Percentiles rank a stretch among this genome's conserved stretches.
These are phyloP conservation scores for Pontederia crassipes DNA, from an alignment of 176 grass and related monocot genomes.

Conservation along the genomic window DNA sequence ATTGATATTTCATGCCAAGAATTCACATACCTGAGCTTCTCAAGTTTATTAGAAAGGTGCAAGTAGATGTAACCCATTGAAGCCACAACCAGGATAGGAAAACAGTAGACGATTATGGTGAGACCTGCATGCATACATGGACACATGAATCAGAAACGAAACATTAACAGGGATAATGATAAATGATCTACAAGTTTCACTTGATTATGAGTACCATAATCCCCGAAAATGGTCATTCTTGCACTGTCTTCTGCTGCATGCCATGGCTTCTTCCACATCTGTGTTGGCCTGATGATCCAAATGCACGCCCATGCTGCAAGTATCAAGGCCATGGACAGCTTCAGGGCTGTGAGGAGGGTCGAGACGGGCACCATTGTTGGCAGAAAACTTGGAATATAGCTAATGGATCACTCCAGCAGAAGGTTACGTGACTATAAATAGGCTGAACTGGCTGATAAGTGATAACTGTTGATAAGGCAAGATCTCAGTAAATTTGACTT, in stretches of 20 bases:
- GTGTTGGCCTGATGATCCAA: slow-evolving; percentile 36
- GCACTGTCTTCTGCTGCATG: slow-evolving; percentile 35
- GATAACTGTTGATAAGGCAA: no score
- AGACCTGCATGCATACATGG: slow-evolving; percentile 24
- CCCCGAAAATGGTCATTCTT: slow-evolving; percentile 19
- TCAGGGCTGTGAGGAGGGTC: slow-evolving; percentile 6
- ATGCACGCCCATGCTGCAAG: slow-evolving; percentile 27
- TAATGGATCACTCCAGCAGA: no score
- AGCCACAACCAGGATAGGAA: slow-evolving; percentile 32
- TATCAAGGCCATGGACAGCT: slow-evolving; percentile 20
- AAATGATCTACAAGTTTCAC: neutral
- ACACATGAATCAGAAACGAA: neutral
- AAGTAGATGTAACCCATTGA: slow-evolving; percentile 21
- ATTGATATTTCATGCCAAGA: no score
- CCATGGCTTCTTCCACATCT: slow-evolving; percentile 37
- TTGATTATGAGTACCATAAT: slow-evolving; percentile 16
- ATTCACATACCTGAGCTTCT: neutral
- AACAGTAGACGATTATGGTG: slow-evolving; percentile 31
- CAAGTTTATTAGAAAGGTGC: slow-evolving; percentile 11
- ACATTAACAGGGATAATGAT: neutral
- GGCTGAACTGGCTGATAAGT: no score
- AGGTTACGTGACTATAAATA: no score
- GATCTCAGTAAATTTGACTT: no score
- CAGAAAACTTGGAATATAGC: no score
- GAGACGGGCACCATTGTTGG: no score